Evolutionary conservation across 2,329 filamentous ascomycete species (phyloP).

Genomic region (Gnomoniopsis sp.): DNA sequence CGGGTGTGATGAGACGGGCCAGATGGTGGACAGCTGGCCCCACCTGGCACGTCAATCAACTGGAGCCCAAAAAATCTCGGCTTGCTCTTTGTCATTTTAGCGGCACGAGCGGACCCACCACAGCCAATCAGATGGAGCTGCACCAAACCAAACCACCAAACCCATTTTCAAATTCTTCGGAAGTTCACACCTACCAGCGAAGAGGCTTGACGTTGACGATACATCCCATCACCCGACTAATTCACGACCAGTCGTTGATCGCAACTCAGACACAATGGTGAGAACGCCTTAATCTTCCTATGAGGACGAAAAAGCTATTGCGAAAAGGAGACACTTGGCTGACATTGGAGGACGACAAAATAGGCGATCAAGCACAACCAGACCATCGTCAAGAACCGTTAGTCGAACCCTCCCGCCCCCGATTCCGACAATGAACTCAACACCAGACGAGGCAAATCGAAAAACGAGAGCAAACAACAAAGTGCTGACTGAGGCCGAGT

Average conservation of each 20-base stretch:
- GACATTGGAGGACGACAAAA: conserved; percentile 28
- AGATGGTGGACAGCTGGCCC: background rate
- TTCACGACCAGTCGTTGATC: conserved; percentile 39
- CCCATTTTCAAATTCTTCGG: conserved; percentile 18
- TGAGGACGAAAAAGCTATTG: background rate
- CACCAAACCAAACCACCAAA: conserved; percentile 14
- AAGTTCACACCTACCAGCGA: conserved; percentile 5
- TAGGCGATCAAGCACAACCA: conserved; percentile 99
- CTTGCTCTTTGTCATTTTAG: background rate
- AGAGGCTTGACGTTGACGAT: conserved; percentile 8
- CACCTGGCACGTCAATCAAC: background rate
- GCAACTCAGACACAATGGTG: conserved; percentile 54
- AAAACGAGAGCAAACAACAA: conserved; percentile 11
- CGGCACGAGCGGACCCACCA: background rate
- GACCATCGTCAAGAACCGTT: conserved; percentile 94
- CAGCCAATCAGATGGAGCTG: conserved; percentile 9
- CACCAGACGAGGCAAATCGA: conserved; percentile 16
- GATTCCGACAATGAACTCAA: conserved; percentile 25
- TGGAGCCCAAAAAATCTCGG: background rate
- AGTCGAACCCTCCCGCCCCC: conserved; percentile 37
- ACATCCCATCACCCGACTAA: conserved; percentile 4
- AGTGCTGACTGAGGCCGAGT: conserved; percentile 37
- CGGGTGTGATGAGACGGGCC: no score
- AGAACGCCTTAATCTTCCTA: conserved; percentile 21
- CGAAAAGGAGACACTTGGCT: conserved; percentile 23